Evolutionary conservation across 371 early-diverging fungal genomes (phyloP), one percentile per base, ranked within the genome.

Genomic region (Mucor circinelloides): DNA sequence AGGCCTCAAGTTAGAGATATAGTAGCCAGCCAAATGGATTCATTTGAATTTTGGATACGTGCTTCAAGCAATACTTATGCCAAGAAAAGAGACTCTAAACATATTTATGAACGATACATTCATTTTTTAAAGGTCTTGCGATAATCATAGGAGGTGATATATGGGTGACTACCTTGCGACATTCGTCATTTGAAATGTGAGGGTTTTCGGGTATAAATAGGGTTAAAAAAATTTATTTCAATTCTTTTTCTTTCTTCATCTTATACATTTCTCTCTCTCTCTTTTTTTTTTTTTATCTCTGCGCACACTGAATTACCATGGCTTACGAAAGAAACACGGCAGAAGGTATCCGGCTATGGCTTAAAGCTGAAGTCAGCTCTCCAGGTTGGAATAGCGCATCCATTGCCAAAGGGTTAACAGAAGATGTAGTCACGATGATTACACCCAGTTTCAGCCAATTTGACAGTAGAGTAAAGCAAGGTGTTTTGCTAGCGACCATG

Each of bases 381-480:
- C 60, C 66, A 19, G 72, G 70, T 7, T 80, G 80, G 80, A 69
- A 72, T 59, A 71, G 73, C 17, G 65, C 68, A 13, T 57, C 61
- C 23, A 70, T 80, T 17, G 77, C 77, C 7, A 74, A 71, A 64
- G 72, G 73, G 31, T 48, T 80, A 9, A 68, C 70, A 17, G 74
- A 75, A 25, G 80, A 80, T 19, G 62, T 73, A 8, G 64, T 80
- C 48, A 60, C 63, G 8, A 70, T 67, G 6, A 63, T 75, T 23
- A 58, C 61, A 6, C 60, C 42, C 5, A 64, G 69, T 13, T 77
- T 69, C 42, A 15, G 66, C 6, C 57, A 62, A 17, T 77, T 75
- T 55, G 68, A 73, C 55, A 67, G 40, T 21, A 66, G 52, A 54
- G 62, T 67, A 1, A 66, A 67, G 56, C 67, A 69, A 55, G 72